These are phyloP conservation scores for Flaveria sonorensis DNA, from an alignment of 129 eudicot genomes.

Conservation along the genomic window DNA sequence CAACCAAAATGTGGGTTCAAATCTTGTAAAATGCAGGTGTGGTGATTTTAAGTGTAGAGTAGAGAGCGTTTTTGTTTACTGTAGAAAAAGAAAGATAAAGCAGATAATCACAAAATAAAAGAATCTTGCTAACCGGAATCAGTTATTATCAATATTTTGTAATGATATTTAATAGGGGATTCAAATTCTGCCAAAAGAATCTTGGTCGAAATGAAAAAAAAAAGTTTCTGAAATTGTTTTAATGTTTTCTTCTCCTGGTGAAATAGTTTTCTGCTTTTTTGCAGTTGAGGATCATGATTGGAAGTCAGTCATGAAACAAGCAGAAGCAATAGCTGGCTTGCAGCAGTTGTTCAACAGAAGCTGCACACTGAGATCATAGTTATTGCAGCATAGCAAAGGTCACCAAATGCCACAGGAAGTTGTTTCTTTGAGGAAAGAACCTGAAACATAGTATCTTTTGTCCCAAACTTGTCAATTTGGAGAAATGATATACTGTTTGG, in stretches of 20 bases:
- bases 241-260: background rate
- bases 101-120: too few species aligned
- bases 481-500: background rate
- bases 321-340: conserved; percentile 7
- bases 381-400: background rate
- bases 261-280: background rate
- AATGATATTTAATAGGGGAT: too few species aligned
- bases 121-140: too few species aligned
- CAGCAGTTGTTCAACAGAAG: conserved; percentile 8
- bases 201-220: too few species aligned
- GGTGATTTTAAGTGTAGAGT: too few species aligned
- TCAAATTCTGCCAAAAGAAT: too few species aligned
- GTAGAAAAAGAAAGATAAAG: too few species aligned
- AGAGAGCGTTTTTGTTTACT: too few species aligned
- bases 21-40: too few species aligned
- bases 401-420: conserved; percentile 13
- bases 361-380: conserved; percentile 3
- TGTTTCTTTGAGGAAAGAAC: conserved; percentile 14
- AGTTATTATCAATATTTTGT: too few species aligned
- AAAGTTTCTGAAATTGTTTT: background rate
- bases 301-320: conserved; percentile 11
- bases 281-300: conserved; percentile 26
- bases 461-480: background rate
- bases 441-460: background rate
- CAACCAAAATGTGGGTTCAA: too few species aligned